A percentile compares a stretch with the other conserved stretches of the same genome.
Conservation (phyloP, 805 yeast genomes). For the Barnettozyma sucrosica region DNA sequence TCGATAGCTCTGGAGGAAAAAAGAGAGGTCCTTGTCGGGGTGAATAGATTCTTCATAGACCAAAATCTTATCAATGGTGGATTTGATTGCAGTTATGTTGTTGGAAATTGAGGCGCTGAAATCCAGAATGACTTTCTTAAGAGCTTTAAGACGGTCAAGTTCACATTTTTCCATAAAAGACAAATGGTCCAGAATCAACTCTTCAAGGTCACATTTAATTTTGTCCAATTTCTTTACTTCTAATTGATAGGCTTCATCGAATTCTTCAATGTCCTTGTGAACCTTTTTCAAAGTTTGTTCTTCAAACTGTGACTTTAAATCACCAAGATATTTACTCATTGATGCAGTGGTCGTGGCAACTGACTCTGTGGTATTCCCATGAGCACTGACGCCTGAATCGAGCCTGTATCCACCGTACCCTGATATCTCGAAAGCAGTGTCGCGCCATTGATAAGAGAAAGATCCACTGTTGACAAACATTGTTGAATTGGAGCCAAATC, state of each 20-base stretch:
- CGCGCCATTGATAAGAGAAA: slow-evolving; percentile 77
- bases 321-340: slow-evolving; percentile 19
- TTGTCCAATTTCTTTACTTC: slow-evolving; percentile 56
- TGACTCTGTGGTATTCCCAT: slow-evolving; percentile 24
- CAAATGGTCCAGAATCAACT: slow-evolving; percentile 61
- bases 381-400: slow-evolving; percentile 12
- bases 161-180: slow-evolving; percentile 81
- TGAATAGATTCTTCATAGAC: slow-evolving; percentile 65
- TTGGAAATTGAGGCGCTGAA: slow-evolving; percentile 62
- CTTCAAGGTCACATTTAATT: slow-evolving; percentile 69
- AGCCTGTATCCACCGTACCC: slow-evolving; percentile 17
- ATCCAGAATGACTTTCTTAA: slow-evolving; percentile 71
- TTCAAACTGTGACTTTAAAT: slow-evolving; percentile 32
- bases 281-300: slow-evolving; percentile 46
- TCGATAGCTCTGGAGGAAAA: slow-evolving; percentile 58
- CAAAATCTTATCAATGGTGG: slow-evolving; percentile 53
- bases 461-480: slow-evolving; percentile 72
- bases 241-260: slow-evolving; percentile 52
- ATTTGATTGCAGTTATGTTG: slow-evolving; percentile 50
- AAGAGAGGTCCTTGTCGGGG: slow-evolving; percentile 62
- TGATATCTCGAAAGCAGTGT: slow-evolving; percentile 54
- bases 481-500: slow-evolving; percentile 65
- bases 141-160: slow-evolving; percentile 65
- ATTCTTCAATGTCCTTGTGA: slow-evolving; percentile 48
- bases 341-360: slow-evolving; percentile 15